Percentiles rank a stretch among this genome's conserved stretches.
phyloP scores from a whole-genome alignment of 2,329 filamentous ascomycete species.

The Arthrobotrys sinensis region DNA sequence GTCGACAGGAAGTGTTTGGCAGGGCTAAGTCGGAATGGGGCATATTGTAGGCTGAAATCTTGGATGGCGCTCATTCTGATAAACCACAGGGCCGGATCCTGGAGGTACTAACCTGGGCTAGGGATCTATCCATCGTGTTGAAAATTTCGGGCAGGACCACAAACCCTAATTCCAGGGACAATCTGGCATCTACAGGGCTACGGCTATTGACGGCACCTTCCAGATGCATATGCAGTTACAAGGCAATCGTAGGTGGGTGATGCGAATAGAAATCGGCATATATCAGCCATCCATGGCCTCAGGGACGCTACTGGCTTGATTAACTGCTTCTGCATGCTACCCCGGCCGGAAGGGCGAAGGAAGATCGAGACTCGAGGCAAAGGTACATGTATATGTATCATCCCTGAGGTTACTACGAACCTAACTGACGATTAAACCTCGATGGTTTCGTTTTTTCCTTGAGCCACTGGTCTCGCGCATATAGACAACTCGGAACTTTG shows the following conservation, averaged over 20 bases:
- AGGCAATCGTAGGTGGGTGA: not conserved
- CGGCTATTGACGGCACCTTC: constrained; percentile 57
- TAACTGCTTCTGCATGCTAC: not conserved
- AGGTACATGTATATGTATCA: not conserved
- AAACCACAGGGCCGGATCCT: not conserved
- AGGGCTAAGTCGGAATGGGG: not conserved
- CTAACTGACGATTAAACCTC: constrained; percentile 21
- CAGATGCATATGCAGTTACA: constrained; percentile 16
- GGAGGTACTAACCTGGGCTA: not conserved
- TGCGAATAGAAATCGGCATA: not conserved
- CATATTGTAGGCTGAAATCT: not conserved
- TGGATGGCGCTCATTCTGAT: not conserved
- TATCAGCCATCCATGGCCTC: not conserved
- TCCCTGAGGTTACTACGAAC: too few relatives aligned
- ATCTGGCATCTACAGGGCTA: constrained; percentile 19
- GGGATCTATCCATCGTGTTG: constrained; percentile 34
- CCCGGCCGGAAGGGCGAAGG: not conserved
- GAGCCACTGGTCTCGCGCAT: not conserved
- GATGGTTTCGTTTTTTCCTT: constrained; percentile 5
- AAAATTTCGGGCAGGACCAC: constrained; percentile 31
- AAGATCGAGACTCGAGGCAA: not conserved
- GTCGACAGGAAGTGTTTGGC: not conserved
- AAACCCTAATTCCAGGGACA: constrained; percentile 35
- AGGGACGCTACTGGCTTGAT: not conserved
- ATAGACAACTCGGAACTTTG: constrained; percentile 43